phyloP scores from a whole-genome alignment of 1,284 basidiomycete species.

The Ceratobasidium sp. region DNA sequence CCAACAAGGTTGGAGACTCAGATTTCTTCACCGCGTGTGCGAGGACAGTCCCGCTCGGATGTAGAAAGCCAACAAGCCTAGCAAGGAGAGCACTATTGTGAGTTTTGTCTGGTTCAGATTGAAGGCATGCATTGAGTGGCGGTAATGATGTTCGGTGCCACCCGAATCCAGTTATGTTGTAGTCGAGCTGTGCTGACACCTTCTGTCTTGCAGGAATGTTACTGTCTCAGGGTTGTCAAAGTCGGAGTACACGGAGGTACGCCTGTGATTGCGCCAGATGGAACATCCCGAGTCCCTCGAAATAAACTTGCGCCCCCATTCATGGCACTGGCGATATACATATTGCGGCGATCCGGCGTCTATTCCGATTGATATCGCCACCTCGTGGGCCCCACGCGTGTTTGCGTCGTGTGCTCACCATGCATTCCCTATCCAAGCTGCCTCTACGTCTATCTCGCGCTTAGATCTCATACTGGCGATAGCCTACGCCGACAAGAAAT shows the following conservation, averaged over 20 bases:
- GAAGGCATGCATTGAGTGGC: no score
- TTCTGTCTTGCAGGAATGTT: constrained; percentile 77
- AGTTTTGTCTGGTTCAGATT: no score
- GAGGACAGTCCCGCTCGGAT: constrained; percentile 81
- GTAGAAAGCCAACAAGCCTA: constrained; percentile 85
- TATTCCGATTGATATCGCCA: no score
- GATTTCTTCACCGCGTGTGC: constrained; percentile 93
- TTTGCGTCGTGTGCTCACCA: background rate
- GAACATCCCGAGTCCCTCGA: no score
- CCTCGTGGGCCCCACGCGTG: no score
- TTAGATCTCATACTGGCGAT: background rate
- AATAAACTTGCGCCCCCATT: no score
- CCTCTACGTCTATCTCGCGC: background rate
- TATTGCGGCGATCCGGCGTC: no score
- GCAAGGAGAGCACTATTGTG: constrained; percentile 92
- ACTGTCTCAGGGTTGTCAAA: constrained; percentile 90
- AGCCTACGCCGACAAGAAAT: constrained; percentile 73
- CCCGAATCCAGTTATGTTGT: background rate
- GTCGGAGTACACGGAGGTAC: constrained; percentile 75
- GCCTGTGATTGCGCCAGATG: no score
- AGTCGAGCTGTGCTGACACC: background rate
- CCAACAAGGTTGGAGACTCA: constrained; percentile 91
- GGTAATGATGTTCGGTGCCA: background rate
- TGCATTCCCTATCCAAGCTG: background rate
- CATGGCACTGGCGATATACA: no score